phyloP scores from a whole-genome alignment of 1,139 yeast genomes.

The Candida dubliniensis region DNA sequence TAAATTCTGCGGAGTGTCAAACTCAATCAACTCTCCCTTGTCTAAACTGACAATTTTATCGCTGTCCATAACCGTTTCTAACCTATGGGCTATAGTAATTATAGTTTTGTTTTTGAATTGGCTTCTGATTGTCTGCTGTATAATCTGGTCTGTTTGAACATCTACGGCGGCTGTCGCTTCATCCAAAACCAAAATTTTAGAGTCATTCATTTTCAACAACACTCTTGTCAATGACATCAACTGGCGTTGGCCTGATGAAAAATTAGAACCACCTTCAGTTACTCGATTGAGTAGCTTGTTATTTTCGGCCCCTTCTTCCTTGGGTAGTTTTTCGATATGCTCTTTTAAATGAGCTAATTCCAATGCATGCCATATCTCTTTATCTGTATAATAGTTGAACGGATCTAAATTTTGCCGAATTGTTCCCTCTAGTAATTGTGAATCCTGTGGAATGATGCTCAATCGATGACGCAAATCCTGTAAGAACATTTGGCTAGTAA shows the following conservation, averaged over 20 bases:
- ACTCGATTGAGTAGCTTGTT: conserved; percentile 43
- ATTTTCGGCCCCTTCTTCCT: conserved; percentile 24
- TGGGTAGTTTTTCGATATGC: conserved; percentile 29
- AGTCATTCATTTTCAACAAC: conserved; percentile 50
- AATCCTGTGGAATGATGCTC: conserved; percentile 70
- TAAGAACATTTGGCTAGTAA: conserved; percentile 47
- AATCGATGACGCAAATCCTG: conserved; percentile 53
- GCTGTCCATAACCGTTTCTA: conserved; percentile 79
- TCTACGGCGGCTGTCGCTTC: conserved; percentile 90
- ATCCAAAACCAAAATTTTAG: conserved; percentile 67
- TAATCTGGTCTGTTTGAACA: conserved; percentile 70
- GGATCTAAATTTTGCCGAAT: conserved; percentile 65
- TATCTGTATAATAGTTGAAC: conserved; percentile 49
- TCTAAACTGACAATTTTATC: conserved; percentile 73
- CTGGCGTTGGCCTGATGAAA: conserved; percentile 79
- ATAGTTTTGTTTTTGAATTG: conserved; percentile 69
- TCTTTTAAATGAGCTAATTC: conserved; percentile 53
- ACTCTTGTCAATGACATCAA: conserved; percentile 76
- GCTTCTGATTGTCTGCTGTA: conserved; percentile 69
- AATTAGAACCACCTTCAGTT: conserved; percentile 69
- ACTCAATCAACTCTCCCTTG: conserved; percentile 66
- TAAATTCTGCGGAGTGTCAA: conserved; percentile 53
- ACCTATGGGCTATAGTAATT: conserved; percentile 78
- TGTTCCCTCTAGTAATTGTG: conserved; percentile 65
- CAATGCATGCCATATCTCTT: conserved; percentile 54